Evolutionary conservation across 352 stramenopile species (phyloP).

Genomic region (Globisporangium abappressorium): DNA sequence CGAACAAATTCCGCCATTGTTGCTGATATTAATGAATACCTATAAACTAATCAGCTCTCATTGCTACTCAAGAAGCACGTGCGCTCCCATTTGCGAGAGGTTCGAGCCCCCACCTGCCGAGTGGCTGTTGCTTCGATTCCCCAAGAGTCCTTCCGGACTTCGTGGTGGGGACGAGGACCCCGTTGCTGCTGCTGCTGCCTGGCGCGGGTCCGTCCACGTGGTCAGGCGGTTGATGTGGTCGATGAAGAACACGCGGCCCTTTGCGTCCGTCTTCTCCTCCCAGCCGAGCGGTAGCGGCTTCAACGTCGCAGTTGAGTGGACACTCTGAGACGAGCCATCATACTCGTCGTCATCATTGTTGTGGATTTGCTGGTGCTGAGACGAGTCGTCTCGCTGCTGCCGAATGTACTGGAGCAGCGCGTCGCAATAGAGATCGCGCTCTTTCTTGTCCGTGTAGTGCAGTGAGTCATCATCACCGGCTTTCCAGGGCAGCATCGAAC

Average conservation of each 20-base stretch:
- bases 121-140: constrained; percentile 10
- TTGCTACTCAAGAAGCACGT: constrained; percentile 13
- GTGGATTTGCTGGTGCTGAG: not conserved
- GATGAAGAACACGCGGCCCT: constrained; percentile 69
- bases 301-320: not conserved
- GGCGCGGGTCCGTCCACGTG: constrained; percentile 62
- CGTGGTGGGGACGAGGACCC: not conserved
- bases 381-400: constrained; percentile 57
- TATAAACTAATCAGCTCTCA: not conserved
- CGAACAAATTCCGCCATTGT: not conserved
- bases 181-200: not conserved
- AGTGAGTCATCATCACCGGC: constrained; percentile 23
- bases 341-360: constrained; percentile 10
- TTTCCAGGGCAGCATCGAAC: constrained; percentile 29
- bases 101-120: constrained; percentile 1
- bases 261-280: constrained; percentile 67
- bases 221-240: constrained; percentile 75
- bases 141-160: not conserved
- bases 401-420: constrained; percentile 68
- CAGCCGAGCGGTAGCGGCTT: constrained; percentile 56
- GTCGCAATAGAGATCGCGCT: constrained; percentile 65
- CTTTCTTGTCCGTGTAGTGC: constrained; percentile 47
- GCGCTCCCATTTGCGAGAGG: constrained; percentile 14
- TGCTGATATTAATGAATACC: not conserved
- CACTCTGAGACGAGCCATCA: constrained; percentile 1